Conservation (phyloP, 176 grass and related monocot species). For the Carex parvula region DNA sequence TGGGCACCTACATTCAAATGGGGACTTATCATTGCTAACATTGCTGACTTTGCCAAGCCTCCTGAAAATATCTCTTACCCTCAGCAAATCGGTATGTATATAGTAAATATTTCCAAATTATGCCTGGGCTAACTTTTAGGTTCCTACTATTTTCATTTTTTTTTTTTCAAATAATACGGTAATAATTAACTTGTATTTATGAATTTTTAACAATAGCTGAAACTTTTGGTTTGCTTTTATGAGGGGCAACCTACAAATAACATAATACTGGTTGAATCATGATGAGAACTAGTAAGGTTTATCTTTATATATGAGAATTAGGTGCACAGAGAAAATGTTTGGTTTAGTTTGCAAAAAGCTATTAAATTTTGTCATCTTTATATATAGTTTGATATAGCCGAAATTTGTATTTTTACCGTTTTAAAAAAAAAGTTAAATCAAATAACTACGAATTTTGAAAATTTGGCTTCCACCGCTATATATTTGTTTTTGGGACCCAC, state of each 20-base stretch:
- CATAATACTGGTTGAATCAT: neutral
- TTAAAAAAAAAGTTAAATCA: too few relatives aligned
- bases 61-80: slow-evolving; percentile 91
- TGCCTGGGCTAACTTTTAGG: neutral
- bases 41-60: slow-evolving; percentile 87
- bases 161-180: neutral
- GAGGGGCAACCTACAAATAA: too few relatives aligned
- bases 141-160: neutral
- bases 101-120: neutral
- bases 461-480: too few relatives aligned
- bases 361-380: neutral
- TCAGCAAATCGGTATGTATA: slow-evolving; percentile 75
- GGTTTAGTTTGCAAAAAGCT: neutral
- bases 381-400: neutral
- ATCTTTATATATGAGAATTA: neutral
- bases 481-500: too few relatives aligned
- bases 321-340: neutral
- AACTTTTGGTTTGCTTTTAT: neutral
- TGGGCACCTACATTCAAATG: slow-evolving; percentile 97
- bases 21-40: slow-evolving; percentile 86
- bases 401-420: too few relatives aligned
- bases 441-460: too few relatives aligned
- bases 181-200: neutral
- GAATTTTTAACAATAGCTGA: neutral
- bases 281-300: neutral